Evolutionary conservation across 192 early-diverging fungal genomes (phyloP).

Genomic region (Gryganskiella cystojenkinii): DNA sequence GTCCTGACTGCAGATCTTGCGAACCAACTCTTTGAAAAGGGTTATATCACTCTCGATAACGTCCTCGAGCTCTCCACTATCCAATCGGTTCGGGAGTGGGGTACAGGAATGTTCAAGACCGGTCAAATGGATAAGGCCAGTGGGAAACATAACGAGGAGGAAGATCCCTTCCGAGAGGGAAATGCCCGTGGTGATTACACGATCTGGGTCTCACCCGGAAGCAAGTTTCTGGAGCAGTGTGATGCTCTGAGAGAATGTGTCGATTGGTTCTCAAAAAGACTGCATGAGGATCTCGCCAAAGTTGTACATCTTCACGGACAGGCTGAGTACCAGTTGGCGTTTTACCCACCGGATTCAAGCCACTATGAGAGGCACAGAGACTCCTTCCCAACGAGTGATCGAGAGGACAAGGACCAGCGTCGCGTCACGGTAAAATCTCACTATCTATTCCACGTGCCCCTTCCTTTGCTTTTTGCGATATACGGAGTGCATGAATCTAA

Average conservation of each 20-base stretch:
- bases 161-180: constrained; percentile 58
- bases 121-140: constrained; percentile 55
- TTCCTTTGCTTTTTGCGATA: not conserved
- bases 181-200: constrained; percentile 64
- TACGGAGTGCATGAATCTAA: not conserved
- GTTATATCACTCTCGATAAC: constrained; percentile 53
- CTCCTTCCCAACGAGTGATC: constrained; percentile 65
- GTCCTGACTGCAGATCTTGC: constrained; percentile 44
- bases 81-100: constrained; percentile 47
- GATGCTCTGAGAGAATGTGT: constrained; percentile 34
- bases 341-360: constrained; percentile 58
- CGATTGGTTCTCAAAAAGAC: constrained; percentile 47
- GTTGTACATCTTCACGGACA: constrained; percentile 57
- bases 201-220: constrained; percentile 56
- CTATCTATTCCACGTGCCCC: not conserved
- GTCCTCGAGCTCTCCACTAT: constrained; percentile 49
- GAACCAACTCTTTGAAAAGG: constrained; percentile 56
- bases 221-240: constrained; percentile 28
- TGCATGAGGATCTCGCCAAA: constrained; percentile 54
- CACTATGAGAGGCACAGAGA: constrained; percentile 67
- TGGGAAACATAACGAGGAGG: constrained; percentile 47
- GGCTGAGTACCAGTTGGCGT: constrained; percentile 61
- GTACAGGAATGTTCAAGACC: constrained; percentile 43
- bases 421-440: constrained; percentile 58
- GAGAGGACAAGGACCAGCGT: constrained; percentile 59